Conservation (phyloP, 2,329 filamentous ascomycete species). For the Penicillium sp. region DNA sequence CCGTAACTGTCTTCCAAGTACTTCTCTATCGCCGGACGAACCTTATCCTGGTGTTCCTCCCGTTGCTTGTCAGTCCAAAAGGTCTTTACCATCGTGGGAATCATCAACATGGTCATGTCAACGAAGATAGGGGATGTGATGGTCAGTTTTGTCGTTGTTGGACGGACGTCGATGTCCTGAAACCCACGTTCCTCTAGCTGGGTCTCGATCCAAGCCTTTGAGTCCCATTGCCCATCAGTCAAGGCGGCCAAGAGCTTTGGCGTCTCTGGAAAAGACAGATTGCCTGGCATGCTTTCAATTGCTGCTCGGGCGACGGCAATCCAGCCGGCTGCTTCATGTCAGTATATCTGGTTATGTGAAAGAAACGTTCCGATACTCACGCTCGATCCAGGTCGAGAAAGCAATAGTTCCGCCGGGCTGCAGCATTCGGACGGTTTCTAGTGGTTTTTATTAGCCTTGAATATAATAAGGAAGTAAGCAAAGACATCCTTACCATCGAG, state of each 20-base stretch:
- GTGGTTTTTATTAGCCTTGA: background rate
- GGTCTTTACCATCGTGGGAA: conserved; percentile 16
- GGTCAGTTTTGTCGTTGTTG: conserved; percentile 10
- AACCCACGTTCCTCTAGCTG: conserved; percentile 20
- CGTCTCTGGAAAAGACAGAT: conserved; percentile 20
- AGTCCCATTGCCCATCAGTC: conserved; percentile 21
- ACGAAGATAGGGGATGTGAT: conserved; percentile 16
- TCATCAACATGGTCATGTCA: conserved; percentile 18
- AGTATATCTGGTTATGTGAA: background rate
- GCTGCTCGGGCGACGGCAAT: conserved; percentile 19
- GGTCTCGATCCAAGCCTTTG: conserved; percentile 15
- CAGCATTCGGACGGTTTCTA: conserved; percentile 30
- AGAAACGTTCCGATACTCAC: conserved; percentile 12
- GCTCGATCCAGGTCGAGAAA: conserved; percentile 31
- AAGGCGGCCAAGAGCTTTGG: conserved; percentile 14
- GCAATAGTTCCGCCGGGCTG: conserved; percentile 29
- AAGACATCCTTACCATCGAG: conserved; percentile 26
- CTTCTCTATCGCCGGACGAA: conserved; percentile 17
- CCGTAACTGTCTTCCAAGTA: conserved; percentile 22
- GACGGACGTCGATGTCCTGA: conserved; percentile 18
- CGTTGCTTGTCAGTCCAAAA: conserved; percentile 27
- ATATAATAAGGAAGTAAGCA: background rate
- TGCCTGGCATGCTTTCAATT: conserved; percentile 20
- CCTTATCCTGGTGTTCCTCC: conserved; percentile 15
- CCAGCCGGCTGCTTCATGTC: conserved; percentile 23